Conservation (phyloP, 371 early-diverging fungal genomes). For the Mucor saturninus region DNA sequence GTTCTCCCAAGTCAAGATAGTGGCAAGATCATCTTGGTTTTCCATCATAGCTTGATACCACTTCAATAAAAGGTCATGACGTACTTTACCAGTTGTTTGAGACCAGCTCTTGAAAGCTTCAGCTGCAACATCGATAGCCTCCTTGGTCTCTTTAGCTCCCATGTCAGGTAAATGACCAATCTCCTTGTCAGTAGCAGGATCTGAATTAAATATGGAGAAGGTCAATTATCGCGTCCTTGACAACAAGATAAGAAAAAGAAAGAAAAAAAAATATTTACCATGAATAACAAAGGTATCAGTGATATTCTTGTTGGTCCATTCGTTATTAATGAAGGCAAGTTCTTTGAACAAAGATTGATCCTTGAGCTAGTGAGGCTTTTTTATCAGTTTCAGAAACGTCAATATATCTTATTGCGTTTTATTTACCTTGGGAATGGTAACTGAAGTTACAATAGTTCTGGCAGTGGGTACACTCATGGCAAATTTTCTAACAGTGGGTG, state of each 20-base stretch:
- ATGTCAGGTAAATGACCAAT: conserved; percentile 75
- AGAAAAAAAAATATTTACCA: conserved; percentile 25
- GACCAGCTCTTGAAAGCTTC: conserved; percentile 69
- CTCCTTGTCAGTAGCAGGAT: conserved; percentile 71
- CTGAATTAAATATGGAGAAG: neutral
- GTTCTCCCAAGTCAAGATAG: conserved; percentile 77
- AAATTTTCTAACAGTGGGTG: conserved; percentile 19
- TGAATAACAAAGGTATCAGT: conserved; percentile 52
- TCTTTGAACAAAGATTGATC: conserved; percentile 57
- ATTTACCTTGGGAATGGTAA: conserved; percentile 41
- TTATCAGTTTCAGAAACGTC: neutral
- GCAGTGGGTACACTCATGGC: conserved; percentile 10
- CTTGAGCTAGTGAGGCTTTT: conserved; percentile 42
- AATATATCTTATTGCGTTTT: neutral
- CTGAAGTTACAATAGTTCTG: conserved; percentile 30
- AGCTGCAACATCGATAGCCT: conserved; percentile 66
- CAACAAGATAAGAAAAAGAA: too few relatives aligned
- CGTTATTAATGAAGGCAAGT: conserved; percentile 58
- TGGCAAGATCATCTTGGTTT: conserved; percentile 77
- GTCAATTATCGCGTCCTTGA: too few relatives aligned
- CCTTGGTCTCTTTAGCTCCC: conserved; percentile 61
- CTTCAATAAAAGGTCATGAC: conserved; percentile 66
- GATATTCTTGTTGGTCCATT: conserved; percentile 55
- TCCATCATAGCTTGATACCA: conserved; percentile 75
- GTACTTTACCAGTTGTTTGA: conserved; percentile 62